Percentiles rank a stretch among this genome's conserved stretches.
These are phyloP conservation scores for Iris pallida DNA, from an alignment of 116 monocot genomes.

Conservation along the genomic window DNA sequence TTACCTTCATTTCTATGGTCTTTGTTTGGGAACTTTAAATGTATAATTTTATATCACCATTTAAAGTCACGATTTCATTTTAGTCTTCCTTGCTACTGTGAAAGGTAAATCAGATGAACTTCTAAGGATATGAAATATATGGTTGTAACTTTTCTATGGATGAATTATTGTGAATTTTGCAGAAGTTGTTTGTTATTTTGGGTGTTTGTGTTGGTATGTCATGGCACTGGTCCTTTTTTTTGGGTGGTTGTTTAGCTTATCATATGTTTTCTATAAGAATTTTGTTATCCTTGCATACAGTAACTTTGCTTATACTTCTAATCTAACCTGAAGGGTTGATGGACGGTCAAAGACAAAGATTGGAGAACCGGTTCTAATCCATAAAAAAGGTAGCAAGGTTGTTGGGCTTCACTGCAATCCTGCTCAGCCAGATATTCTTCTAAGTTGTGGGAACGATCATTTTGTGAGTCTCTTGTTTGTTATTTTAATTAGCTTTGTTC, in stretches of 20 bases:
- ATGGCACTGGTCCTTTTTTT: background rate
- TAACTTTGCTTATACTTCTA: background rate
- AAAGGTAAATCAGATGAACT: background rate
- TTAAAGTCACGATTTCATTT: background rate
- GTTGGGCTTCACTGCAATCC: conserved; percentile 90
- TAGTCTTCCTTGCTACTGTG: background rate
- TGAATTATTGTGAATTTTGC: background rate
- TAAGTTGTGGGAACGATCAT: conserved; percentile 97
- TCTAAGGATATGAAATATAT: background rate
- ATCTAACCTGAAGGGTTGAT: conserved; percentile 47
- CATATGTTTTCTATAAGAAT: background rate
- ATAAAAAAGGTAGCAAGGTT: conserved; percentile 82
- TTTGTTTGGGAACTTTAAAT: background rate
- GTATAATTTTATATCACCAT: too few species aligned
- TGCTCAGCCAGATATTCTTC: conserved; percentile 66
- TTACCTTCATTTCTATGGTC: background rate
- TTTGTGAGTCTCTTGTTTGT: conserved; percentile 56
- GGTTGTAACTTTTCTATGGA: background rate
- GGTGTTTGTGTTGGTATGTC: background rate
- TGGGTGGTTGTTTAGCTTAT: background rate
- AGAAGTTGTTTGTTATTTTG: background rate
- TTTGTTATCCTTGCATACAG: background rate
- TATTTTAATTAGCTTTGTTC: background rate
- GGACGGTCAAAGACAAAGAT: conserved; percentile 38
- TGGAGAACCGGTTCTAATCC: conserved; percentile 60